Base-by-base conservation (phyloP, 1,284 basidiomycete genomes). In the Papiliotrema terrestris region DNA sequence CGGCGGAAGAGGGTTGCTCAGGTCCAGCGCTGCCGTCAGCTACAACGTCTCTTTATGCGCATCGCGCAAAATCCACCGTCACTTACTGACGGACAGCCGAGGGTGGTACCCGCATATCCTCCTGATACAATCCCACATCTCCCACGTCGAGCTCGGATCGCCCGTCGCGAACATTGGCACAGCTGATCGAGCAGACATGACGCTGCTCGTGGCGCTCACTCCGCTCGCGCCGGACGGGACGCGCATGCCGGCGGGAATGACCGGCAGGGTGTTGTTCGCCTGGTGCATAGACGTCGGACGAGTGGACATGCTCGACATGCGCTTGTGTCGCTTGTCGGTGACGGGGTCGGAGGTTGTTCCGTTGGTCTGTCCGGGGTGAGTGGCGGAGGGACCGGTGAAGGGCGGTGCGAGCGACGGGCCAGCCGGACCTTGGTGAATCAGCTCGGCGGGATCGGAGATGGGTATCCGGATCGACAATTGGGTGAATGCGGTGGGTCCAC, bases 81-180 rank as follows among this genome's bases (percentile, higher is more conserved):
- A 80, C 83, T 74, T 65, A 94, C 91, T 87, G 48, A 95, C 74
- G 1, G 86, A 86, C 47, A 98, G 74, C 19, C 94, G 83, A 5
- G 85, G 82, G 72, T 87, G 87, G 74, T 94, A 95, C 50, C 86
- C 86, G 75, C 95, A 98, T 19, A 97, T 81, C 2, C 86, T 86
- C 55, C 93, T 82, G 56, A 98, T 89, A 45, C 86, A 83, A 74
- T 98, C 94, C 96, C 96, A 99, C 82, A 93, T 92, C 73, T 98
- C 94, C 94, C 95, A 99, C 1, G 89, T 91, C 5, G 84, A 85
- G 68, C 88, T 87, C 22, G 89, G 81, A 61, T 91, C 87, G 8
- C 80, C 80, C 82, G 56, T 50, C 6, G 58, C 39, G 25, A 44
- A 43, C n/a, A 35, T 14, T 11, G 57, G 57, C 4, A 53, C 43